phyloP scores from a whole-genome alignment of 305 asterid species.

The Fraxinus floribunda region DNA sequence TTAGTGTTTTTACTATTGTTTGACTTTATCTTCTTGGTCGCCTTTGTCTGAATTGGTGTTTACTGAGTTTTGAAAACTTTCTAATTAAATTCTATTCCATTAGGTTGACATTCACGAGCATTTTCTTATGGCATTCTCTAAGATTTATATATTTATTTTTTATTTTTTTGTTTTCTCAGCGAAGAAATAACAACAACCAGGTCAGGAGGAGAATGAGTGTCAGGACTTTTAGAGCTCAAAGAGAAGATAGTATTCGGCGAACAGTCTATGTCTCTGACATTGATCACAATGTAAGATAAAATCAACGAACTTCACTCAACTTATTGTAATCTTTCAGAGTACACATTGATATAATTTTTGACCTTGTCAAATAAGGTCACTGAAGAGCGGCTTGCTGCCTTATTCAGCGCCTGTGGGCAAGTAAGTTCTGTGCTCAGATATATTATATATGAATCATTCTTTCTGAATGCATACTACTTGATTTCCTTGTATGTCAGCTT shows the following conservation, averaged over 20 bases:
- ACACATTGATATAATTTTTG: slow-evolving; percentile 22
- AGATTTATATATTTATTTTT: not conserved
- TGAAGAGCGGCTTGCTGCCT: slow-evolving; percentile 89
- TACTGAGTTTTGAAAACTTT: not conserved
- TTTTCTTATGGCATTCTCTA: not conserved
- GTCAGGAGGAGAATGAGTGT: slow-evolving; percentile 67
- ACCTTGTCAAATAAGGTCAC: slow-evolving; percentile 54
- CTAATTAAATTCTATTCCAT: not conserved
- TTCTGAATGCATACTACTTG: slow-evolving; percentile 14
- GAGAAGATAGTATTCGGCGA: slow-evolving; percentile 88
- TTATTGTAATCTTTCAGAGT: not conserved
- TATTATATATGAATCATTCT: slow-evolving; percentile 13
- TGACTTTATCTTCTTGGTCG: not conserved
- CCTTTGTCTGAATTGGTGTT: not conserved
- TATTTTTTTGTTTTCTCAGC: slow-evolving; percentile 41
- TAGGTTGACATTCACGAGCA: not conserved
- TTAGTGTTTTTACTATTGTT: not conserved
- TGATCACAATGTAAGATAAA: slow-evolving; percentile 67
- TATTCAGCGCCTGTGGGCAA: slow-evolving; percentile 80
- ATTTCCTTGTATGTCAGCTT: not conserved
- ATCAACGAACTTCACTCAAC: not conserved
- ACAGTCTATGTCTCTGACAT: slow-evolving; percentile 95
- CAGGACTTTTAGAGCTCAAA: slow-evolving; percentile 78
- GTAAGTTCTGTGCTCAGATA: slow-evolving; percentile 46
- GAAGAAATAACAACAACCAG: slow-evolving; percentile 55